phyloP scores from a whole-genome alignment of 169 alveolate species.

The Plasmodium gallinaceum region DNA sequence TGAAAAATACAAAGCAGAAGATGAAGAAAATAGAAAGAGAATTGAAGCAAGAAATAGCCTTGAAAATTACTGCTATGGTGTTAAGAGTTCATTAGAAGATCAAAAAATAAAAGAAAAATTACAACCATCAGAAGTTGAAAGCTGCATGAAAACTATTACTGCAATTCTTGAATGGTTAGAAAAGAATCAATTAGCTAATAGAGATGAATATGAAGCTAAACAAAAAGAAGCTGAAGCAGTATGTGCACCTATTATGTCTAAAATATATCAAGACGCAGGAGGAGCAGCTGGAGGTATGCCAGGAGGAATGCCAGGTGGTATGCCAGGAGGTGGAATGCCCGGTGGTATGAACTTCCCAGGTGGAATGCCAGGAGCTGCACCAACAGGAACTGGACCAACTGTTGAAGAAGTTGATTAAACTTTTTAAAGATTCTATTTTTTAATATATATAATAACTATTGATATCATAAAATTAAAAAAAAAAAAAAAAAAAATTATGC shows the following conservation, averaged over 20 bases:
- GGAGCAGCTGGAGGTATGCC: slow-evolving; percentile 94
- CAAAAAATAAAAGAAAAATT: slow-evolving; percentile 95
- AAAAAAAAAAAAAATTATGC: not conserved
- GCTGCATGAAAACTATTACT: slow-evolving; percentile 90
- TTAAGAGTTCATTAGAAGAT: slow-evolving; percentile 94
- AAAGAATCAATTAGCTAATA: slow-evolving; percentile 94
- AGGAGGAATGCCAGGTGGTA: slow-evolving; percentile 91
- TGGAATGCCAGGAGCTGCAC: slow-evolving; percentile 90
- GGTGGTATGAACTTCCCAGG: slow-evolving; percentile 91
- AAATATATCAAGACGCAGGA: slow-evolving; percentile 93
- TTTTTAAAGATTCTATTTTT: too few species aligned
- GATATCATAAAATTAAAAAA: slow-evolving; percentile 91
- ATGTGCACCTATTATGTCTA: slow-evolving; percentile 95
- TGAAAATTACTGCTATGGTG: slow-evolving; percentile 95
- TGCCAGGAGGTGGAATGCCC: slow-evolving; percentile 95
- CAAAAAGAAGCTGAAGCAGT: slow-evolving; percentile 96
- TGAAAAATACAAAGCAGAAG: slow-evolving; percentile 96
- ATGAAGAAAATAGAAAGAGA: slow-evolving; percentile 91
- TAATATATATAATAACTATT: slow-evolving; percentile 80
- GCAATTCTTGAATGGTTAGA: slow-evolving; percentile 96
- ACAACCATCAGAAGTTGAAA: slow-evolving; percentile 91
- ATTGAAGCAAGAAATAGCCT: slow-evolving; percentile 95
- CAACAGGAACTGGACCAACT: slow-evolving; percentile 91
- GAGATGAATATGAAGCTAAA: slow-evolving; percentile 94
- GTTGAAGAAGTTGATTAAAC: slow-evolving; percentile 94